Evolutionary conservation across 2,329 filamentous ascomycete species (phyloP), one percentile per base, ranked within the genome.

Genomic region (Fusarium sp.): DNA sequence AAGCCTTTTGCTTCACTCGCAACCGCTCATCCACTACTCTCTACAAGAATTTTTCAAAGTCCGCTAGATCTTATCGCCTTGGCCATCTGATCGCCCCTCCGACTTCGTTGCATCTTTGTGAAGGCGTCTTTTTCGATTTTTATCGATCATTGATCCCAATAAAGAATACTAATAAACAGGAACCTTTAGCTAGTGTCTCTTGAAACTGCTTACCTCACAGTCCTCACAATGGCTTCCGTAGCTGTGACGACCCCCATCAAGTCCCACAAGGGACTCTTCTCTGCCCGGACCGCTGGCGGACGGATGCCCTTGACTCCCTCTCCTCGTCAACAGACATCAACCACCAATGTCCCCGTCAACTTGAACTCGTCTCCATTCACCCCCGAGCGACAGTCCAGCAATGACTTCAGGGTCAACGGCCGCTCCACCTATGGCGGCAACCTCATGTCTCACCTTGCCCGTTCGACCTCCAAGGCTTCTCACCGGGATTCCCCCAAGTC

Each of bases 261-360:
- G 90, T 97, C 94, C 89, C 96, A 98, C 85, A 92, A 93, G 85
- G 95, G 95, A 69, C 90, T 98, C 80, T 98, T 98, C 87, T 95
- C 93, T 77, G 91, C 94, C 78, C 95, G 95, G 83, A 97, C 95
- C 82, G 97, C 95, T 84, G 95, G 96, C 86, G 95, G 95, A 82
- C 94, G 97, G 72, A 95, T 97, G 89, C 95, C 97, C 78, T 87
- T 99, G 81, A 98, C 96, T 5, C 96, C 97, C 35, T 98, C 96
- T 67, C 97, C 97, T 68, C 91, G 92, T 76, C 91, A 92, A 76
- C 90, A 91, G 74, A 86, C 87, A 37, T 84, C 86, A 35, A 84
- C 86, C 56, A 84, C 86, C 50, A 86, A 85, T 45, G 81, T 86
- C 64, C 84, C 88, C 14, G 74, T 85, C 75, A 89, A 88, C 80